A percentile compares a stretch with the other conserved stretches of the same genome.
Evolutionary conservation across 768 basidiomycete genomes (phyloP).

Genomic region (Leccinum subtestaceum): DNA sequence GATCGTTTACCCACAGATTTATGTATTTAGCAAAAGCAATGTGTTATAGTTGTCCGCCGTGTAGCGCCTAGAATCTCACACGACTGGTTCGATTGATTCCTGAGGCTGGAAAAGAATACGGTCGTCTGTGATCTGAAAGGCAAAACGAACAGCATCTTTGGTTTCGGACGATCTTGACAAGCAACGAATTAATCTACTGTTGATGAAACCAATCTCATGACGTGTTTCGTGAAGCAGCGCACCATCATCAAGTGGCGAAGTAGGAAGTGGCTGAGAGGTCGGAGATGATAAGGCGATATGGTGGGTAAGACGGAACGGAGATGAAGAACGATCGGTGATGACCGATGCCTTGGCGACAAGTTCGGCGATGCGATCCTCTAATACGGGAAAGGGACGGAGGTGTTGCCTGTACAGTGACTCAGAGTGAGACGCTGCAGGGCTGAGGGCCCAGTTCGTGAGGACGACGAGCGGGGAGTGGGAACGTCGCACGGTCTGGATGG

Average conservation of each 20-base stretch:
- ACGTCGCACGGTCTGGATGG: constrained; percentile 47
- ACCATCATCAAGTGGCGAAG: constrained; percentile 17
- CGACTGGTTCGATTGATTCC: not conserved
- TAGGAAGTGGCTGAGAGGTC: constrained; percentile 11
- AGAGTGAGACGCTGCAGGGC: constrained; percentile 19
- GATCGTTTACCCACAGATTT: not conserved
- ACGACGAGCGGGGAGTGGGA: constrained; percentile 51
- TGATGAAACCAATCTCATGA: constrained; percentile 18
- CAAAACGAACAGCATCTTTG: constrained; percentile 18
- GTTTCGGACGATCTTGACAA: constrained; percentile 29
- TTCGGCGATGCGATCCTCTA: constrained; percentile 12
- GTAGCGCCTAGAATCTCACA: not conserved
- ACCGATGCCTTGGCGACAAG: constrained; percentile 13
- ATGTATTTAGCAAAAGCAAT: constrained; percentile 2
- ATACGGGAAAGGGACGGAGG: constrained; percentile 43
- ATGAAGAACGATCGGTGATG: constrained; percentile 17
- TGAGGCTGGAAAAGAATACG: constrained; percentile 11
- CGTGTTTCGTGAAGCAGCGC: constrained; percentile 16
- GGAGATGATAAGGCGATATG: constrained; percentile 39
- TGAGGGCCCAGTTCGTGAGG: constrained; percentile 64
- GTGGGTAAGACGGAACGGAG: constrained; percentile 34
- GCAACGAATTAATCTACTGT: constrained; percentile 24
- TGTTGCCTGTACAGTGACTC: constrained; percentile 48
- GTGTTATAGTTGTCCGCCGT: constrained; percentile 2
- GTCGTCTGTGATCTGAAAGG: constrained; percentile 24